Conservation (phyloP, 1,284 basidiomycete genomes). For the Malassezia caprae region DNA sequence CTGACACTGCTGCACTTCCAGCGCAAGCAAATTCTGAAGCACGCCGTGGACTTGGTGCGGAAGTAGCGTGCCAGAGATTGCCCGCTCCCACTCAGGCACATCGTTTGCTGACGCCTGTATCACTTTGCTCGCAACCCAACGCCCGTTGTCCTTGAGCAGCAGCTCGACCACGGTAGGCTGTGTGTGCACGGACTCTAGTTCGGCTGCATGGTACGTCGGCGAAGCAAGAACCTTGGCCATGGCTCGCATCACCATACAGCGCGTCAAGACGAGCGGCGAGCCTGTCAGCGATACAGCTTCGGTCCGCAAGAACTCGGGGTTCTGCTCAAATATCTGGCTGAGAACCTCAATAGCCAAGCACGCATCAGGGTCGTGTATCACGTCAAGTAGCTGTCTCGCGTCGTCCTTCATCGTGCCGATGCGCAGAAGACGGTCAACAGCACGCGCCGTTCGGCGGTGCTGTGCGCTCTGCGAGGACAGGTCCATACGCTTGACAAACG, state of each 20-base stretch:
- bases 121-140: not conserved
- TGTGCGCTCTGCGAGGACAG: not conserved
- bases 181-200: not conserved
- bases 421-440: constrained; percentile 1
- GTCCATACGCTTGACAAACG: not conserved
- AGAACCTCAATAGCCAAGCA: not conserved
- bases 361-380: not conserved
- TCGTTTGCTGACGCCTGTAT: not conserved
- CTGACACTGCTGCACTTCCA: constrained; percentile 1
- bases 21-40: not conserved
- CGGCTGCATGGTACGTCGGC: not conserved
- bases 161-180: not conserved
- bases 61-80: not conserved
- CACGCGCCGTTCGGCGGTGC: not conserved
- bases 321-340: not conserved
- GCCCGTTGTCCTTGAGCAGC: not conserved
- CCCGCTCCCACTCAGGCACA: not conserved
- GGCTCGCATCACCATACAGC: not conserved
- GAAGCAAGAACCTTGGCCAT: not conserved
- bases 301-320: not conserved
- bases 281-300: not conserved
- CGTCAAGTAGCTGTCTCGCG: not conserved
- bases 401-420: not conserved
- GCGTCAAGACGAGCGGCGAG: not conserved
- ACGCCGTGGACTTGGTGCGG: not conserved